Conservation (phyloP, 2,329 filamentous ascomycete species). For the Diplodia corticola region DNA sequence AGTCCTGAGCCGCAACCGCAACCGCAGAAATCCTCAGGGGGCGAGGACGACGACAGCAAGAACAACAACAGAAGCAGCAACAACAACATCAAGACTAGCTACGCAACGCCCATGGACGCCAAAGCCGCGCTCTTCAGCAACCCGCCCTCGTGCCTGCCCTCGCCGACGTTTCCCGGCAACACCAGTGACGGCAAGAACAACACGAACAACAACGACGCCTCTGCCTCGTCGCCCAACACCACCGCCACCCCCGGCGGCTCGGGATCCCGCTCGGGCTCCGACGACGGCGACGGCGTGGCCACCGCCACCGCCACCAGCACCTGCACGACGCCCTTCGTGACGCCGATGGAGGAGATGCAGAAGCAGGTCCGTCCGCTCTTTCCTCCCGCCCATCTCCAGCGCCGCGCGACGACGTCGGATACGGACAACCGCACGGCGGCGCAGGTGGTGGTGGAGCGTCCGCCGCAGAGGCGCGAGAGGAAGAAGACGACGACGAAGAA, state of each 20-base stretch:
- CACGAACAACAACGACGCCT: no score
- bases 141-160: constrained; percentile 8
- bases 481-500: not conserved
- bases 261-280: not conserved
- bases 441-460: not conserved
- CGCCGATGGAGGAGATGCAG: not conserved
- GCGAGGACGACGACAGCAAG: no score
- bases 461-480: not conserved
- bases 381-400: not conserved
- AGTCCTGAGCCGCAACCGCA: not conserved
- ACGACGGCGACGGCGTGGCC: not conserved
- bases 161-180: not conserved
- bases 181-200: no score
- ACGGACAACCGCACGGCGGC: no score
- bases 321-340: not conserved
- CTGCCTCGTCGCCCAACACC: not conserved
- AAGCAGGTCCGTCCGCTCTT: not conserved
- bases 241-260: not conserved
- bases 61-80: not conserved
- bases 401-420: not conserved
- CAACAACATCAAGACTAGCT: not conserved
- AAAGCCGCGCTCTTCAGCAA: constrained; percentile 24
- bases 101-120: not conserved
- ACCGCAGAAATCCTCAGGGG: not conserved
- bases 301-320: not conserved